These are phyloP conservation scores for Cladorrhinum samala DNA, from an alignment of 495 filamentous ascomycete genomes.

Conservation along the genomic window DNA sequence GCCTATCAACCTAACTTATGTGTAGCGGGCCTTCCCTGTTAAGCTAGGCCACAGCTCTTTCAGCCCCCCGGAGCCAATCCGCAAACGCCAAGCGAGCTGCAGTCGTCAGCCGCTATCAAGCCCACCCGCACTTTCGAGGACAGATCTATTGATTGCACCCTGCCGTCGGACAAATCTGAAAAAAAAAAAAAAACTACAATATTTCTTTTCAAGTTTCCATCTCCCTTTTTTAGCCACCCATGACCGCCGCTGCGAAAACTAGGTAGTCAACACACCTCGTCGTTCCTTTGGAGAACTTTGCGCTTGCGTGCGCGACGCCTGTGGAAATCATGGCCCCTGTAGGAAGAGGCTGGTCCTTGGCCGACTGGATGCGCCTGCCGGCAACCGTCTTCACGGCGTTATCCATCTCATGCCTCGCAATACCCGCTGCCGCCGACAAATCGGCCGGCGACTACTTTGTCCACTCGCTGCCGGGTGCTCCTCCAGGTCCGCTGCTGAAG, in stretches of 20 bases:
- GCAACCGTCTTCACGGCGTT: slow-evolving; percentile 28
- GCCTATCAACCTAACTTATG: no score
- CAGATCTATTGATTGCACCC: slow-evolving; percentile 1
- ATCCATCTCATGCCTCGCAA: slow-evolving; percentile 29
- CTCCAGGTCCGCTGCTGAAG: slow-evolving; percentile 73
- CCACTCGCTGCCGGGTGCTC: slow-evolving; percentile 74
- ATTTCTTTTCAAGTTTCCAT: neutral
- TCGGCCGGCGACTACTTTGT: slow-evolving; percentile 87
- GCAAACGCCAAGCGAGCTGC: neutral
- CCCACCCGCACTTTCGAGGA: neutral
- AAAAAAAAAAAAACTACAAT: neutral
- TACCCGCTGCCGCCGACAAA: slow-evolving; percentile 27
- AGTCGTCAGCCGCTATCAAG: slow-evolving; percentile 2
- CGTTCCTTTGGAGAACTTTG: neutral
- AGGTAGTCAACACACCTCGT: slow-evolving; percentile 15
- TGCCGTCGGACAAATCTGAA: neutral
- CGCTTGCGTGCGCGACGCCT: slow-evolving; percentile 5
- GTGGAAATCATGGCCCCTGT: slow-evolving; percentile 22
- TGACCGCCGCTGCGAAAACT: slow-evolving; percentile 8
- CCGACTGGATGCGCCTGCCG: slow-evolving; percentile 32
- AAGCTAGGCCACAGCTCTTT: neutral
- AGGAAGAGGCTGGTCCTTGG: slow-evolving; percentile 17
- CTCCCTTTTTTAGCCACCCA: neutral
- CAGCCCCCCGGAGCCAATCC: neutral
- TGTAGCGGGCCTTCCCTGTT: neutral